Evolutionary conservation across 441 rosid genomes (phyloP).

Genomic region (Euphorbia schlechtendalii): DNA sequence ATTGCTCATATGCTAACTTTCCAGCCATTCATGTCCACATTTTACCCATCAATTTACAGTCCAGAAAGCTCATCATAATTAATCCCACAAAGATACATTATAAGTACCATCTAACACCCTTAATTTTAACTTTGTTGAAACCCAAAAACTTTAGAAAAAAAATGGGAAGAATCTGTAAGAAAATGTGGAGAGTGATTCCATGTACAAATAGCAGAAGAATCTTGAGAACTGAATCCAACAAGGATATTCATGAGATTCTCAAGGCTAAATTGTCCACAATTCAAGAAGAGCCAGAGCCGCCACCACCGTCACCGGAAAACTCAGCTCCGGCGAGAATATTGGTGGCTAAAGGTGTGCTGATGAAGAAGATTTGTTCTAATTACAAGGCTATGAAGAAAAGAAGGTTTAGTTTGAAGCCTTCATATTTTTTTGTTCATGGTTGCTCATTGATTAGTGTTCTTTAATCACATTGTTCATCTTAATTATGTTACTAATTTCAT

Average conservation of each 20-base stretch:
- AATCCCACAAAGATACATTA: no score
- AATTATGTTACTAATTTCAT: background rate
- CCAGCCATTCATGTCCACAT: constrained; percentile 2
- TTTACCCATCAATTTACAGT: background rate
- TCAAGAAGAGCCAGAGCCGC: constrained; percentile 12
- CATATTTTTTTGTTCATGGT: background rate
- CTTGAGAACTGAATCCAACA: constrained; percentile 8
- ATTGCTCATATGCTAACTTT: constrained; percentile 2
- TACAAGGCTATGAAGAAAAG: constrained; percentile 3
- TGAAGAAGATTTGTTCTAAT: constrained; percentile 3
- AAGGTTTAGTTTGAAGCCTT: constrained; percentile 9
- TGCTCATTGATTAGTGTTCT: background rate
- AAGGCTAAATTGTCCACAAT: constrained; percentile 11
- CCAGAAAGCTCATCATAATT: background rate
- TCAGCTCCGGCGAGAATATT: background rate
- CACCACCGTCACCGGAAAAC: background rate
- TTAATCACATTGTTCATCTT: background rate
- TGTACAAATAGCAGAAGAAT: constrained; percentile 7
- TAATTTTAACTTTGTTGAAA: background rate
- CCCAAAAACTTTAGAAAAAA: background rate
- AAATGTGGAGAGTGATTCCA: constrained; percentile 15
- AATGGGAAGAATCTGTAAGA: constrained; percentile 8
- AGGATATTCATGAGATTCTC: constrained; percentile 12
- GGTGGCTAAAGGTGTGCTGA: constrained; percentile 10
- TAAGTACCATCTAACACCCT: background rate